Evolutionary conservation across 129 eudicot species (phyloP), one percentile per base, ranked within the genome.

Genomic region (Centaurea solstitialis): DNA sequence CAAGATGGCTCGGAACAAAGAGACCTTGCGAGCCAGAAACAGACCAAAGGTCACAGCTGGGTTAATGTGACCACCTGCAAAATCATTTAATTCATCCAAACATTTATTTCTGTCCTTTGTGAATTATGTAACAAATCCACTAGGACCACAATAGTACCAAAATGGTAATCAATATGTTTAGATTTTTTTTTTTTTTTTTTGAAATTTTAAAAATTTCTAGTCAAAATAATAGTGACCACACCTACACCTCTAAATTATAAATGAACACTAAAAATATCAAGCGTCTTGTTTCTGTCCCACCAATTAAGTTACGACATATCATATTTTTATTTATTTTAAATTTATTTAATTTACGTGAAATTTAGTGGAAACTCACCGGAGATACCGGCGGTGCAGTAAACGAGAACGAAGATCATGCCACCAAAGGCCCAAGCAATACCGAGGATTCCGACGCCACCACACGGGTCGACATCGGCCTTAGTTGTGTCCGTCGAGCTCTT

Each of bases 21-120:
- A 90, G 75, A 90, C 92, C 57, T 90, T 90, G 1, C 94, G 88
- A 70, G 92, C 92, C 85, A 90, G 28, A 18, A 90, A 86, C 43
- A 90, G 81, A 73, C 94, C 94, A 66, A 90, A 90, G 3, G 94
- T 90, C 82, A 90, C 94, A 9, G 94, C 94, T 39, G 94, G 94
- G 73, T 90, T 90, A 18, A 90, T 86, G 73, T 90, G 94, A 17
- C 94, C 94, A 23, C 94, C 94, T 90, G 53, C 85, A 77, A 68
- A 68, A 20, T 76, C 4, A 33, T 2, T 33, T 3, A 33, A 33
- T 33, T 30, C 76, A 79, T 20, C n/a, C 13, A 61, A 18, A 68
- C 28, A 40, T 40, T 24, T 23, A 77, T 23, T 41, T 26, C 62
- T 24, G 66, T 23, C 74, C 43, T 57, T 40, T 57, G 65, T 57